Evolutionary conservation across 2,329 filamentous ascomycete species (phyloP).

Genomic region (Didymella pomorum): DNA sequence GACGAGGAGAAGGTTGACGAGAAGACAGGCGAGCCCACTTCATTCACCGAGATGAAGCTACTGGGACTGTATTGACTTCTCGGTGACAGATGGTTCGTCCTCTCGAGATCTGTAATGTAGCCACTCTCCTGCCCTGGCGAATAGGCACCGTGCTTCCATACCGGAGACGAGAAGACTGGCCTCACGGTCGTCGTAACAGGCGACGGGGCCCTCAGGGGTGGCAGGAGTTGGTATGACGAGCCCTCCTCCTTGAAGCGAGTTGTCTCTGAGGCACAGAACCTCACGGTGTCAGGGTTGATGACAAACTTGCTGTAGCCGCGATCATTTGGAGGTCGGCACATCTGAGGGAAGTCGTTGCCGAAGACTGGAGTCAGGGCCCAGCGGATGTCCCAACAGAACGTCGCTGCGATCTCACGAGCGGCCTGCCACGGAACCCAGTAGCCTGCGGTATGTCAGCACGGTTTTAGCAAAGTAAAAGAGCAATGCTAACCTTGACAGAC

Average conservation of each 20-base stretch:
- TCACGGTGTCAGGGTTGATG: constrained; percentile 52
- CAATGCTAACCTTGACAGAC: constrained; percentile 71
- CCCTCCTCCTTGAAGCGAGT: constrained; percentile 46
- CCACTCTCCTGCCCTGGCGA: constrained; percentile 50
- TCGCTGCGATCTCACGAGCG: constrained; percentile 85
- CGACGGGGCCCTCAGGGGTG: background rate
- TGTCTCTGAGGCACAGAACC: constrained; percentile 49
- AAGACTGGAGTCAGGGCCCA: constrained; percentile 90
- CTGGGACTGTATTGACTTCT: constrained; percentile 33
- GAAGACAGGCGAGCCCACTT: constrained; percentile 27
- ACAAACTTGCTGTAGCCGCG: constrained; percentile 64
- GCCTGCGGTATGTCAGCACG: constrained; percentile 60
- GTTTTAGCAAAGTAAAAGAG: background rate
- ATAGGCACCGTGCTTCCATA: constrained; percentile 22
- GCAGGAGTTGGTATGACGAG: constrained; percentile 21
- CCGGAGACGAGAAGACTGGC: constrained; percentile 24
- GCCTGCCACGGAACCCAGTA: constrained; percentile 97
- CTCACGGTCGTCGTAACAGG: constrained; percentile 22
- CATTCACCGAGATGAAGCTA: constrained; percentile 53
- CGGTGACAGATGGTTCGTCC: constrained; percentile 48
- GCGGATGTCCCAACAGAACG: constrained; percentile 86
- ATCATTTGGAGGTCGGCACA: constrained; percentile 72
- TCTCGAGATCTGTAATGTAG: constrained; percentile 54
- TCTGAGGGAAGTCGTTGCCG: constrained; percentile 77
- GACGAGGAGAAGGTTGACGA: constrained; percentile 23